Base-by-base conservation (phyloP, 2,329 filamentous ascomycete species). In the Nemania diffusa region DNA sequence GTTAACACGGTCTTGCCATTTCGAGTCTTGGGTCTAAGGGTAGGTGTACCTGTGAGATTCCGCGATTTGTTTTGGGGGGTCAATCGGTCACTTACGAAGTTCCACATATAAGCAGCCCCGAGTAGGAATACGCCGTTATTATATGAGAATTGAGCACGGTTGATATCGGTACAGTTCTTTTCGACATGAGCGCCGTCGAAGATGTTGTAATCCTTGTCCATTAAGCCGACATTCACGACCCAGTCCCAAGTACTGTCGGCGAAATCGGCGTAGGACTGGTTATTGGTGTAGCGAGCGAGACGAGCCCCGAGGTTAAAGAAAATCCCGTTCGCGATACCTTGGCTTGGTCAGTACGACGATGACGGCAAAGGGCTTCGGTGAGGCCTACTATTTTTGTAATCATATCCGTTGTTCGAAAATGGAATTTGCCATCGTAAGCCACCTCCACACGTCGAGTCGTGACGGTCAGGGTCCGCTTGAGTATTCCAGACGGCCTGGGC, bases 381-480 rank as follows among this genome's bases (percentile, higher is more conserved):
- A 37, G 13, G 32, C 74, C 69, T 67, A 76, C 76, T 78, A 64
- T 78, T 78, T 71, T 78, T 78, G 59, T 78, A 78, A 66, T 78
- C 70, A 55, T 81, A 82, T 67, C 88, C 88, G 40, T 81, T 83
- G 74, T 90, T 89, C 73, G 84, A 85, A 9, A 84, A 81, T 76
- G 86, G 90, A 52, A 91, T 88, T 77, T 92, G 90, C 90, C 90
- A 92, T 71, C 85, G 85, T 68, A 92, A 75, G 17, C 90, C 90
- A 64, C 90, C 90, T 58, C 80, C 81, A 74, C 90, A 92, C 0
- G 84, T 84, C 0, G 77, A 68, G 71, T 91, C 86, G 83, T 88
- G 90, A 22, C 89, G 83, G 62, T 86, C 82, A 5, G 79, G 76
- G 20, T 78, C 75, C 1, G 84, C 85, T 73, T 91, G 88, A 0